Evolutionary conservation across 306 rosid species (phyloP).

Genomic region (Prunus padus): DNA sequence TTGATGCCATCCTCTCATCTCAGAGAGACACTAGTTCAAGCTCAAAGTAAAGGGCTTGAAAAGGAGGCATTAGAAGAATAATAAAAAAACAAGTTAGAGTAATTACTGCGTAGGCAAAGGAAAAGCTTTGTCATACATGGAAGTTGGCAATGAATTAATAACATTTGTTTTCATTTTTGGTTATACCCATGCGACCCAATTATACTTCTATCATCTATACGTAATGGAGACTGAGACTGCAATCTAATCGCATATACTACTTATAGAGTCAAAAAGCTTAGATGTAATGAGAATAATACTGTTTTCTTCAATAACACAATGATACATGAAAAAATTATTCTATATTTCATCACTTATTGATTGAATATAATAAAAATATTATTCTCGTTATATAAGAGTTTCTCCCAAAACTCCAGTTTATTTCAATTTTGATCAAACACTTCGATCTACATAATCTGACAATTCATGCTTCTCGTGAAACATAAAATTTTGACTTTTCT

Average conservation of each 20-base stretch:
- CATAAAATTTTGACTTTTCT: no score
- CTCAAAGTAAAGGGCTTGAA: slow-evolving; percentile 33
- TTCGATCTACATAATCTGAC: background rate
- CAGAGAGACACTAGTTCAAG: slow-evolving; percentile 57
- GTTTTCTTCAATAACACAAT: no score
- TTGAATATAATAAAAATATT: no score
- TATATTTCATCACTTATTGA: no score
- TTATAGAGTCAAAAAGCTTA: background rate
- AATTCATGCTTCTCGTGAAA: background rate
- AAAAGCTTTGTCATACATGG: background rate
- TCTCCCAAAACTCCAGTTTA: background rate
- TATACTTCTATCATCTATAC: background rate
- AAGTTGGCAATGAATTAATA: background rate
- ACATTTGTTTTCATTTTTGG: background rate
- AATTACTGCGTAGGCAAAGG: background rate
- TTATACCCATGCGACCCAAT: background rate
- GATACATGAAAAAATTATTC: no score
- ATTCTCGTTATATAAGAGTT: background rate
- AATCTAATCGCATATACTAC: background rate
- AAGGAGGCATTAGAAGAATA: background rate
- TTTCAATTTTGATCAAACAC: background rate
- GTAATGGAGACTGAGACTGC: background rate
- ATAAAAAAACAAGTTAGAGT: background rate
- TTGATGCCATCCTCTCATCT: slow-evolving; percentile 73
- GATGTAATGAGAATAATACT: no score